Conservation (phyloP, 2,329 filamentous ascomycete species). For the Beauveria sp. region DNA sequence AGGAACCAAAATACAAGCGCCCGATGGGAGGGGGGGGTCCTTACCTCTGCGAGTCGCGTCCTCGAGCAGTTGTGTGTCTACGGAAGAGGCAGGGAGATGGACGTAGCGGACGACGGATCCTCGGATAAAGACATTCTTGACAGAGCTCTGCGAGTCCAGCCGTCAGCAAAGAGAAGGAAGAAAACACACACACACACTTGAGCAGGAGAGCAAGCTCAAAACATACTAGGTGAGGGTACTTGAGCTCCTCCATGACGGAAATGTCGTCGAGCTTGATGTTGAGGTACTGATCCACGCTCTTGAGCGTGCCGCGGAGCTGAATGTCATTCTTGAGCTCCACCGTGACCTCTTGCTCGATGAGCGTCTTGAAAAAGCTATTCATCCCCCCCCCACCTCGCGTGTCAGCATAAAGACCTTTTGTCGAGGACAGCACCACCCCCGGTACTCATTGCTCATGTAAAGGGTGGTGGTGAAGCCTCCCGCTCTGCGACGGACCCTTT, state of each 20-base stretch:
- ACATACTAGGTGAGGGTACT: slow-evolving; percentile 83
- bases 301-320: slow-evolving; percentile 87
- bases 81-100: slow-evolving; percentile 71
- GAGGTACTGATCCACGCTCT: slow-evolving; percentile 96
- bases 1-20: too few species aligned
- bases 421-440: background rate
- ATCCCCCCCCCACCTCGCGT: too few species aligned
- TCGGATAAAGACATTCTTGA: slow-evolving; percentile 94
- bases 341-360: slow-evolving; percentile 94
- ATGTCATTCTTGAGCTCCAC: slow-evolving; percentile 99
- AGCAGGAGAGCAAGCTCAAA: too few species aligned
- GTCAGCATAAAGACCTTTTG: background rate
- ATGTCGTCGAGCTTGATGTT: slow-evolving; percentile 99
- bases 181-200: too few species aligned
- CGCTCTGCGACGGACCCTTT: too few species aligned
- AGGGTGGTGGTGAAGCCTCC: too few species aligned
- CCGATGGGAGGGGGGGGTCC: slow-evolving; percentile 9
- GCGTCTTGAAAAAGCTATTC: slow-evolving; percentile 90
- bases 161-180: background rate
- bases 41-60: slow-evolving; percentile 83
- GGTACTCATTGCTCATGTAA: background rate
- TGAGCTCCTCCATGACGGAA: slow-evolving; percentile 81
- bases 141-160: slow-evolving; percentile 46
- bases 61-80: slow-evolving; percentile 80
- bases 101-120: slow-evolving; percentile 91